Evolutionary conservation across 139 green algal genomes (phyloP).

Genomic region (Zygnema cylindricum): DNA sequence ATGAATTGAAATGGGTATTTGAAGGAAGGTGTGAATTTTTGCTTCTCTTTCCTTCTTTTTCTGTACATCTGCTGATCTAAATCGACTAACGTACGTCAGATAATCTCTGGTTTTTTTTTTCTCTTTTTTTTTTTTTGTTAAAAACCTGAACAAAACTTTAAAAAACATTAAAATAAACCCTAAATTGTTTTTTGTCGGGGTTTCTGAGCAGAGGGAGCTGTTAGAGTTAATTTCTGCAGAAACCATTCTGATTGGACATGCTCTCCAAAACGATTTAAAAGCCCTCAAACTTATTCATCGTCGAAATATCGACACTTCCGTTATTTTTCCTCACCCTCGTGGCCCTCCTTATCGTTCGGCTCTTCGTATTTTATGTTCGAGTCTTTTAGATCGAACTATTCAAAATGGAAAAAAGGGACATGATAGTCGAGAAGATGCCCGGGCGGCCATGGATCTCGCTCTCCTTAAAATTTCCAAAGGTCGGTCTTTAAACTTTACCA

Average conservation of each 20-base stretch:
- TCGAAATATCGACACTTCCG: constrained; percentile 79
- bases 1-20: no score
- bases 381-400: constrained; percentile 78
- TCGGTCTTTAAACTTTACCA: no score
- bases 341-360: constrained; percentile 77
- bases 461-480: constrained; percentile 80
- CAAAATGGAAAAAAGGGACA: constrained; percentile 72
- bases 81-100: no score
- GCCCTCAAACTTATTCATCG: constrained; percentile 75
- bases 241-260: constrained; percentile 86
- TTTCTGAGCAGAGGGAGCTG: constrained; percentile 8
- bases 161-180: background rate
- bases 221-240: constrained; percentile 61
- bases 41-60: no score
- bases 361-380: constrained; percentile 68
- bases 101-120: no score
- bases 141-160: background rate
- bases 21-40: no score
- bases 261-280: constrained; percentile 89
- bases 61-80: no score
- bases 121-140: no score
- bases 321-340: constrained; percentile 82
- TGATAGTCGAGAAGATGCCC: constrained; percentile 81
- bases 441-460: constrained; percentile 83
- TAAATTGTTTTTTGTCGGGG: constrained; percentile 13